Conservation (phyloP, 495 filamentous ascomycete species). For the Penicillium coprophilum region DNA sequence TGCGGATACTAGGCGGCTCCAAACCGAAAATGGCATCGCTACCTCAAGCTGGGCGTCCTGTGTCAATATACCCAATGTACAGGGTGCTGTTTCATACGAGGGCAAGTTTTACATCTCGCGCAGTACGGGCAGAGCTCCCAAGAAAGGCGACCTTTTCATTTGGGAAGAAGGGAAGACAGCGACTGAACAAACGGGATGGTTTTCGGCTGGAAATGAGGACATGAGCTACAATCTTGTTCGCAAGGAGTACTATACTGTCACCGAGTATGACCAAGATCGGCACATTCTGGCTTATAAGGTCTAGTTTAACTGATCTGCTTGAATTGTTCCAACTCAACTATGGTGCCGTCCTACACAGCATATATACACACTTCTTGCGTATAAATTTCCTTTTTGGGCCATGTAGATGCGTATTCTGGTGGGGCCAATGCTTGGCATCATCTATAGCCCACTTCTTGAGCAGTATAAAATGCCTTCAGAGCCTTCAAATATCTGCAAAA, state of each 20-base stretch:
- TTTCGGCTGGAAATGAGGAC: slow-evolving; percentile 28
- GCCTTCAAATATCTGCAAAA: no score
- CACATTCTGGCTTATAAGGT: slow-evolving; percentile 26
- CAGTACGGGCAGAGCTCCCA: slow-evolving; percentile 20
- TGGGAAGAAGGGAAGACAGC: slow-evolving; percentile 19
- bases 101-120: slow-evolving; percentile 23
- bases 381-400: no score
- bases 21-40: slow-evolving; percentile 17
- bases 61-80: slow-evolving; percentile 22
- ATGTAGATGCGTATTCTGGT: no score
- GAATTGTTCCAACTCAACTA: background rate
- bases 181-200: slow-evolving; percentile 11
- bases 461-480: no score
- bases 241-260: slow-evolving; percentile 30
- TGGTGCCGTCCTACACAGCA: background rate
- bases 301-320: background rate
- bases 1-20: slow-evolving; percentile 15
- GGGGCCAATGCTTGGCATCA: no score
- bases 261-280: slow-evolving; percentile 20
- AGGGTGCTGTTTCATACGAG: slow-evolving; percentile 23
- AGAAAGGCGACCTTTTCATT: slow-evolving; percentile 22
- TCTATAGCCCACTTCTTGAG: no score
- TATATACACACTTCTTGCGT: background rate
- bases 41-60: slow-evolving; percentile 23
- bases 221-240: slow-evolving; percentile 20